A percentile compares a stretch with the other conserved stretches of the same genome.
Conservation (phyloP, 805 yeast species). For the Starmerella roubikii region DNA sequence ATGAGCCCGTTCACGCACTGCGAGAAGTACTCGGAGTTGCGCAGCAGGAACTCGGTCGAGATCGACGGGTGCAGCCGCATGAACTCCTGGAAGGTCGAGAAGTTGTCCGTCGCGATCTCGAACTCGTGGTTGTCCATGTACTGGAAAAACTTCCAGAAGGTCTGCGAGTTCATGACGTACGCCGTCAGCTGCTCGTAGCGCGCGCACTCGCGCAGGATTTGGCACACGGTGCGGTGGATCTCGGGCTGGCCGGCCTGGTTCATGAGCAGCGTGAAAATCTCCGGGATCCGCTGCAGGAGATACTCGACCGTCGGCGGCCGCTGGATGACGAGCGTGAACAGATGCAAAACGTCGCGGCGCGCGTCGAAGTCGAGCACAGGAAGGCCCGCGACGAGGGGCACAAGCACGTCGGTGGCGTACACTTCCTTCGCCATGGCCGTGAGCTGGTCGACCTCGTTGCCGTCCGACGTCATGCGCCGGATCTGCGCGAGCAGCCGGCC, state of each 20-base stretch:
- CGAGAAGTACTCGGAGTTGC: slow-evolving; percentile 46
- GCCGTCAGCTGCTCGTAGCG: slow-evolving; percentile 59
- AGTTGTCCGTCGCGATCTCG: slow-evolving; percentile 83
- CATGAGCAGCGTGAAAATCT: slow-evolving; percentile 47
- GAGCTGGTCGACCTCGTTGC: slow-evolving; percentile 50
- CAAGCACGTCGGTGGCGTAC: slow-evolving; percentile 55
- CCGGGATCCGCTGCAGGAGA: slow-evolving; percentile 45
- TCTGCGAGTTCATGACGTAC: slow-evolving; percentile 43
- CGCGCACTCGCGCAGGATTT: slow-evolving; percentile 71
- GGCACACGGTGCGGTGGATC: slow-evolving; percentile 58
- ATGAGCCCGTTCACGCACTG: slow-evolving; percentile 53
- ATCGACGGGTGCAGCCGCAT: slow-evolving; percentile 55
- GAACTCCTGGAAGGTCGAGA: slow-evolving; percentile 58
- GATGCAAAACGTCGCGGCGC: slow-evolving; percentile 61
- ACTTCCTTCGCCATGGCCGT: slow-evolving; percentile 69
- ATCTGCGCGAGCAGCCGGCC: slow-evolving; percentile 13
- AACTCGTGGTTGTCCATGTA: slow-evolving; percentile 65
- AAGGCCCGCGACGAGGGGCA: slow-evolving; percentile 44
- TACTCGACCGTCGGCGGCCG: slow-evolving; percentile 85
- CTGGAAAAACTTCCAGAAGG: slow-evolving; percentile 71
- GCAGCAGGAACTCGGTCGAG: slow-evolving; percentile 54
- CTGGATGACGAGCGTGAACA: slow-evolving; percentile 65
- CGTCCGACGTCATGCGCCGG: slow-evolving; percentile 11
- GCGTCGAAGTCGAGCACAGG: slow-evolving; percentile 75
- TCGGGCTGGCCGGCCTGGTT: slow-evolving; percentile 64